Evolutionary conservation across 2,329 filamentous ascomycete genomes (phyloP).

Genomic region (Fusarium cyanostomum): DNA sequence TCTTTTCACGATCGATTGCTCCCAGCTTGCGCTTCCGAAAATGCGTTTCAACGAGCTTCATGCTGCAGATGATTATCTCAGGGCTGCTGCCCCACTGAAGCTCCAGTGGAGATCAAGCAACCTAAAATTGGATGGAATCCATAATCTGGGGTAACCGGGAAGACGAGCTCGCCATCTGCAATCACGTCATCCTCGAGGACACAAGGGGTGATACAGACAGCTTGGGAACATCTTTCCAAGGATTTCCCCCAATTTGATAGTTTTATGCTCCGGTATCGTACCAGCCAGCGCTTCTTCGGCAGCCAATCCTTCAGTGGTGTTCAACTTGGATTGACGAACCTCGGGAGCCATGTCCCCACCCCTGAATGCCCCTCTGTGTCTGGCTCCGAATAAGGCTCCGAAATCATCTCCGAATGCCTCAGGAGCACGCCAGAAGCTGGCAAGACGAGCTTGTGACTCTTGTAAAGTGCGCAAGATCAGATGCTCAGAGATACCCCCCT

Average conservation of each 20-base stretch:
- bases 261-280: not conserved
- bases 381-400: slow-evolving; percentile 15
- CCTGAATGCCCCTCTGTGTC: slow-evolving; percentile 3
- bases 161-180: slow-evolving; percentile 30
- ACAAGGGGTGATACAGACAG: slow-evolving; percentile 10
- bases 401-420: slow-evolving; percentile 27
- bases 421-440: slow-evolving; percentile 32
- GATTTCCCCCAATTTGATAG: slow-evolving; percentile 9
- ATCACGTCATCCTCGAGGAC: slow-evolving; percentile 35
- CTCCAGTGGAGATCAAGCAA: not conserved
- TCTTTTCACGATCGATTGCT: too few relatives aligned
- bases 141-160: slow-evolving; percentile 34
- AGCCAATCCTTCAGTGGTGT: not conserved
- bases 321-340: not conserved
- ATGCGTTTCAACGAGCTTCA: too few relatives aligned
- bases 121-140: not conserved
- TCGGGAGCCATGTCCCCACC: slow-evolving; percentile 29
- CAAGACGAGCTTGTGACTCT: slow-evolving; percentile 57
- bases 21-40: too few relatives aligned
- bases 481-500: slow-evolving; percentile 59
- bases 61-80: too few relatives aligned
- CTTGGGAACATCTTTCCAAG: slow-evolving; percentile 12
- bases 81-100: not conserved
- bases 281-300: not conserved
- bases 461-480: slow-evolving; percentile 64